Base-by-base conservation (phyloP, 345 rosid genomes). In the Tarenaya hassleriana region DNA sequence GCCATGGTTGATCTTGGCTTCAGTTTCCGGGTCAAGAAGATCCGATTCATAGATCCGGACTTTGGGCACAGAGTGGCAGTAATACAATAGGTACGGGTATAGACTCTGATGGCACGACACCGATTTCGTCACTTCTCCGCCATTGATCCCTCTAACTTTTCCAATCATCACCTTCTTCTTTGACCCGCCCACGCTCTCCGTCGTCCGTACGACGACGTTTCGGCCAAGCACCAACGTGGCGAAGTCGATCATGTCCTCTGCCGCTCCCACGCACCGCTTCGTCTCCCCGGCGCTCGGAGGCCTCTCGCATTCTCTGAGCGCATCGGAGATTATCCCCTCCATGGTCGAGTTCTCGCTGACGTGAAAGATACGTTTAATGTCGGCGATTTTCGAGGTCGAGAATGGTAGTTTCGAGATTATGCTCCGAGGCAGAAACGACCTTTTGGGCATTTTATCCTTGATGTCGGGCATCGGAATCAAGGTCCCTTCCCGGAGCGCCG, bases 21-120 rank as follows among this genome's bases (percentile, higher is more conserved):
- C 70, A 37, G 39, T 66, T 5, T 47, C 62, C 16, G 73, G 58
- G 55, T 78, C 88, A 16, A 86, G 42, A 5, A 86, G 48, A 38
- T 84, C 94, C 32, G 83, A 84, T 55, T 84, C 77, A 61, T 84
- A 87, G 7, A 81, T 87, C 42, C 83, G 76, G 24, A 87, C 96
- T 68, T 76, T 79, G 0, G 96, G 96, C 1, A 87, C 96, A 8
- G 96, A 81, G 63, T 87, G 96, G 37, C 96, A 87, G 64, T 84
- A 87, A 37, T 83, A 84, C 39, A 83, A 67, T 41, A 87, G 48
- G 16, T 84, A 81, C 43, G 96, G 96, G 63, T 70, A 84, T 64
- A 87, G 16, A 29, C 80, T 81, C 61, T 84, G 96, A 32, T 87
- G 95, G 58, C 95, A 86, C 10, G 95, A 86, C 0, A 86, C 92